Evolutionary conservation across 1,139 yeast genomes (phyloP), one percentile per base, ranked within the genome.

Genomic region (Sugiyamaella sp.): DNA sequence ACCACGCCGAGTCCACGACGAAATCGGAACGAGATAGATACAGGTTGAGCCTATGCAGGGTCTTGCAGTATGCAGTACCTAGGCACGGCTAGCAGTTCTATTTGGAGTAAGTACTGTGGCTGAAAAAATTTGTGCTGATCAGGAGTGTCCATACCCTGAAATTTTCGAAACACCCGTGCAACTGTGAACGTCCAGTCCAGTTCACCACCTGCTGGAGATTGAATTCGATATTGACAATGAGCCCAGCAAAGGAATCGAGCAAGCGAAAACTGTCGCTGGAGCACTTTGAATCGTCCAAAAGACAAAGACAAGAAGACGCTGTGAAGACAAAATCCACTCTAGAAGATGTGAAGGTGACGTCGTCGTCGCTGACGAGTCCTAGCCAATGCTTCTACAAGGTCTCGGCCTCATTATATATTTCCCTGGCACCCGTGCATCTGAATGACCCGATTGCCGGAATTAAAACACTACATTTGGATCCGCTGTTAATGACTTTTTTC

Each of bases 381-480:
- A 50, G 43, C 27, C 50, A 84, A 67, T 86, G 95, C 67, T 89
- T 87, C 73, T 84, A 82, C 62, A 75, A 72, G 43, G 80, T 85
- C 52, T 78, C 83, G 42, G 77, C 89, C 1, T 75, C 82, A 17
- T 70, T 93, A 69, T 89, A 90, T 66, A 83, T 90, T 2, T 89
- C 97, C 3, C 71, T 93, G 53, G 97, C 98, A 9, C 98, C 99
- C 51, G 75, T 82, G 57, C 87, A 83, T 70, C 68, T 84, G 46
- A 75, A 77, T 49, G 76, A 79, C 50, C 96, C 97, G 4, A 69
- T 84, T 29, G 81, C 81, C 57, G 99, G 98, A 32, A 79, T 91
- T 60, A 83, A 84, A 69, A 77, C 84, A 39, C 97, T 91, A 73
- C 98, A 93, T 72, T 74, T 93, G 61, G 97, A 93, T 66, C 91